These are phyloP conservation scores for Xylariaceae sp. DNA, from an alignment of 2,329 filamentous ascomycete species.

Conservation along the genomic window DNA sequence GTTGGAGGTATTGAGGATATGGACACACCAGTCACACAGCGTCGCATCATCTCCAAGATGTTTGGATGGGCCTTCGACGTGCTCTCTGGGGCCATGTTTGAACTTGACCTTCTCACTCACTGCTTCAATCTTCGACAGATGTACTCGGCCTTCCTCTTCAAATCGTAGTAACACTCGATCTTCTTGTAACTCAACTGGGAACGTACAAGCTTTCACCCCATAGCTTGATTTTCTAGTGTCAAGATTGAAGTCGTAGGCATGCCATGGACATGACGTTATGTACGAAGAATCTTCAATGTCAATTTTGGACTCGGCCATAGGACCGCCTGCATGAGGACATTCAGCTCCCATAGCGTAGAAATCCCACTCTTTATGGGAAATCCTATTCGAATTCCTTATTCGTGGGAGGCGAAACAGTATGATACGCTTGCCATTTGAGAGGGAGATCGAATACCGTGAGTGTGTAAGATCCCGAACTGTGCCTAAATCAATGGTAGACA, in stretches of 20 bases:
- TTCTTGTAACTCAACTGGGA: conserved; percentile 36
- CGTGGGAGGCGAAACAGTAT: conserved; percentile 42
- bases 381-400: conserved; percentile 32
- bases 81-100: conserved; percentile 32
- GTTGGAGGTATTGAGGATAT: conserved; percentile 41
- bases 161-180: conserved; percentile 35
- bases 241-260: conserved; percentile 47
- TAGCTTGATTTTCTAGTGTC: conserved; percentile 46
- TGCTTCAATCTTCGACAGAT: conserved; percentile 35
- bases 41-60: conserved; percentile 39
- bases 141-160: conserved; percentile 19
- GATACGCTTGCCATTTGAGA: conserved; percentile 42
- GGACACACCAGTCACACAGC: conserved; percentile 45
- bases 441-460: conserved; percentile 39
- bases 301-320: conserved; percentile 42
- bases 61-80: conserved; percentile 12
- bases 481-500: conserved; percentile 29
- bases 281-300: conserved; percentile 47
- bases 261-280: conserved; percentile 44
- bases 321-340: conserved; percentile 43
- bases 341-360: conserved; percentile 47
- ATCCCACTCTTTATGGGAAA: conserved; percentile 39
- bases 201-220: conserved; percentile 44
- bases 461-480: conserved; percentile 33
- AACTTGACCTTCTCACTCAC: conserved; percentile 44